Evolutionary conservation across 805 yeast species (phyloP).

Genomic region (Lachancea fermentati): DNA sequence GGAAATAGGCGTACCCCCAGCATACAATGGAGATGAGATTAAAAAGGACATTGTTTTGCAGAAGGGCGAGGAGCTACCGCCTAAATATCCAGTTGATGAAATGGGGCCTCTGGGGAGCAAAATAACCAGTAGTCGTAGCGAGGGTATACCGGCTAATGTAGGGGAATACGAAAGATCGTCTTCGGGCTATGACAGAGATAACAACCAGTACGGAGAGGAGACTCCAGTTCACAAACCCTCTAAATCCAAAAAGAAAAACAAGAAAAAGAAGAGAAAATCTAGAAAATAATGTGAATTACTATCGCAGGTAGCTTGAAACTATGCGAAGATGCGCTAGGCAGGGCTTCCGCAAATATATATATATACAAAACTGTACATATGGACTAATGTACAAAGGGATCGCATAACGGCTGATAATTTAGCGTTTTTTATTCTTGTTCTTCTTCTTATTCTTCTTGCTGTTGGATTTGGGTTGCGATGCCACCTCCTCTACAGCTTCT

Average conservation of each 20-base stretch:
- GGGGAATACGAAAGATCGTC: conserved; percentile 31
- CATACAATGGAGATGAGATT: conserved; percentile 37
- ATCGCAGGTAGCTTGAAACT: neutral
- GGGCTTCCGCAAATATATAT: conserved; percentile 8
- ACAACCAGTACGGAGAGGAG: conserved; percentile 21
- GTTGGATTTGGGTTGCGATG: conserved; percentile 8
- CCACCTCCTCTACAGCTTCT: conserved; percentile 17
- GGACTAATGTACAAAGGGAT: conserved; percentile 2
- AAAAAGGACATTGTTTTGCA: conserved; percentile 52
- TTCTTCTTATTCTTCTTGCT: conserved; percentile 25
- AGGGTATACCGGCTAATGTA: conserved; percentile 1
- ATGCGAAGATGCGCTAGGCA: neutral
- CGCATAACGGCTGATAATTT: conserved; percentile 1
- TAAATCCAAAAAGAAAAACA: conserved; percentile 15
- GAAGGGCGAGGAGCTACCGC: conserved; percentile 70
- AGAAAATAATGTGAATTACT: neutral
- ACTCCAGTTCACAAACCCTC: conserved; percentile 6
- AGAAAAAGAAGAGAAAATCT: conserved; percentile 13
- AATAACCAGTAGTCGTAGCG: conserved; percentile 11
- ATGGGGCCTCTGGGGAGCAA: conserved; percentile 48
- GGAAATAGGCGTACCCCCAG: conserved; percentile 41
- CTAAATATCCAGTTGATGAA: conserved; percentile 59
- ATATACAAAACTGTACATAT: conserved; percentile 1
- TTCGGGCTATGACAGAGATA: conserved; percentile 29
- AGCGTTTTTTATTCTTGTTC: conserved; percentile 28